Percentiles rank a stretch among this genome's conserved stretches.
These are phyloP conservation scores for Cadophora luteo-olivacea DNA, from an alignment of 2,329 filamentous ascomycete species.

Conservation along the genomic window DNA sequence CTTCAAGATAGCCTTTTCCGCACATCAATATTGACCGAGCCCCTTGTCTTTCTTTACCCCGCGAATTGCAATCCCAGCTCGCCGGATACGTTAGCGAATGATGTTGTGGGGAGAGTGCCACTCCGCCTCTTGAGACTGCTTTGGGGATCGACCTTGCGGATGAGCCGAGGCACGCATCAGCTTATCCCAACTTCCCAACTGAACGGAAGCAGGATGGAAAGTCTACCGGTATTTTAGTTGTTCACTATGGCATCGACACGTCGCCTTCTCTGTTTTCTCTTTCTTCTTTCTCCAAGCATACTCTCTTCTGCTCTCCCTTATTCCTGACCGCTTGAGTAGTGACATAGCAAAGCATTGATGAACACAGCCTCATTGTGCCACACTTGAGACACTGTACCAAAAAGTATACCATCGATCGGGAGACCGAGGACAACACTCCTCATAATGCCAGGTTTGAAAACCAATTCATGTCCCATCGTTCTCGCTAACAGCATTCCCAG, in stretches of 20 bases:
- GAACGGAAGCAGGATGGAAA: neutral
- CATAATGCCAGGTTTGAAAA: conserved; percentile 38
- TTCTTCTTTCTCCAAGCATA: neutral
- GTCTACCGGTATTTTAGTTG: neutral
- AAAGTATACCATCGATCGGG: neutral
- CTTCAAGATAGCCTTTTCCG: neutral
- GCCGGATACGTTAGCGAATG: conserved; percentile 1
- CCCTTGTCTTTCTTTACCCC: neutral
- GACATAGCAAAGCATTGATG: neutral
- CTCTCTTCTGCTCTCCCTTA: neutral
- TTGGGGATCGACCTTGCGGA: conserved; percentile 4
- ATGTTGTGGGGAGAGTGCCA: neutral
- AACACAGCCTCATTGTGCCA: neutral
- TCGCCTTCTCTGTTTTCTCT: neutral
- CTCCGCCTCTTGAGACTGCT: conserved; percentile 10
- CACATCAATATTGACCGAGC: conserved; percentile 4
- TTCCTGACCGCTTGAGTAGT: neutral
- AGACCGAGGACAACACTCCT: neutral
- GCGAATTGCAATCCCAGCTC: neutral
- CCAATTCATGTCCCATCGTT: neutral
- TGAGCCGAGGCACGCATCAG: conserved; percentile 19
- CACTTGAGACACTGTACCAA: neutral
- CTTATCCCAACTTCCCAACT: neutral
- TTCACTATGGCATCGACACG: neutral
- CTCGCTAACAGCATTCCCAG: conserved; percentile 35